Evolutionary conservation across 2,329 filamentous ascomycete species (phyloP).

Genomic region (Trichophyton schoenleinii): DNA sequence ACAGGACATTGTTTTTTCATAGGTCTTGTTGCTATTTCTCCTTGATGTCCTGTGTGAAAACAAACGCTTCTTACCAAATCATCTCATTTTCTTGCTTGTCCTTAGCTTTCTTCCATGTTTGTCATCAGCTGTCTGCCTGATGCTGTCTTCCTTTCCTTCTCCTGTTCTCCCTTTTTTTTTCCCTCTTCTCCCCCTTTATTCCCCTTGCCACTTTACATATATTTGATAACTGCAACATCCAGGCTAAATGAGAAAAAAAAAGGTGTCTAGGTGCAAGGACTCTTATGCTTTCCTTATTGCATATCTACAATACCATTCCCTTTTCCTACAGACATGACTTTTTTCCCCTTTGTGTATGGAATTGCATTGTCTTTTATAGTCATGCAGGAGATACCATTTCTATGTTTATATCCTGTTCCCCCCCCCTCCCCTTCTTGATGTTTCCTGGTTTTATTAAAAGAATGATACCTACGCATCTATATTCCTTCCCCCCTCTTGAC

Average conservation of each 20-base stretch:
- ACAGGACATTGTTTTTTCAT: slow-evolving; percentile 7
- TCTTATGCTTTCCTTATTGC: not conserved
- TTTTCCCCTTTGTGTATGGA: not conserved
- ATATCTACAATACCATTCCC: not conserved
- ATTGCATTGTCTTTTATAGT: not conserved
- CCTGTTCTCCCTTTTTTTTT: not conserved
- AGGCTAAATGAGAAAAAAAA: not conserved
- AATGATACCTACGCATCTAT: not conserved
- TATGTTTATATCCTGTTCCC: not conserved
- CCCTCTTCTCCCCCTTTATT: not conserved
- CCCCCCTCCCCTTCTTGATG: not conserved
- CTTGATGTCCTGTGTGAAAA: slow-evolving; percentile 1
- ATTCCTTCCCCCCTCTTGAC: not conserved
- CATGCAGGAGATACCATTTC: not conserved
- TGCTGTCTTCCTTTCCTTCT: not conserved
- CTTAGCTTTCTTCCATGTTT: not conserved
- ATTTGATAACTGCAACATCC: slow-evolving; percentile 1
- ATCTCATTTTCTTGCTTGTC: slow-evolving; percentile 1
- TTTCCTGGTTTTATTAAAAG: not conserved
- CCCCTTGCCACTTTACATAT: not conserved
- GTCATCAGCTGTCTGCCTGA: not conserved
- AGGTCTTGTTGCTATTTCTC: slow-evolving; percentile 7
- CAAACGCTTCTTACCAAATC: not conserved
- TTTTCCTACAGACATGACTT: not conserved
- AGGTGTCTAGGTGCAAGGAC: slow-evolving; percentile 4